Evolutionary conservation across 805 yeast species (phyloP), one percentile per base, ranked within the genome.

Genomic region (Zygosaccharomyces pseudorouxii): DNA sequence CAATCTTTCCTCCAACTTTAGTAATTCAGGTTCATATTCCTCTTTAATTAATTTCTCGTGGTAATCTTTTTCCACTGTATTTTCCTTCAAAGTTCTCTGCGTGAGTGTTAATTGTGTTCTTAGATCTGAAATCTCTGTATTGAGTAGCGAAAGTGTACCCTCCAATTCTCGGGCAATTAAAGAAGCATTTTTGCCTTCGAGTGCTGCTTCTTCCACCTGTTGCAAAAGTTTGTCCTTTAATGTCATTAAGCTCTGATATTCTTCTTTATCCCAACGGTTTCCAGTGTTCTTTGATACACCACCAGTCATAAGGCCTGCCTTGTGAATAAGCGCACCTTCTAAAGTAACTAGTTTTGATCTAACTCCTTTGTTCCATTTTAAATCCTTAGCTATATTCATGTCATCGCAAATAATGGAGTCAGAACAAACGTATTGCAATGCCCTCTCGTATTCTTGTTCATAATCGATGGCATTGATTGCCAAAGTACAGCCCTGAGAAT

Each of bases 231-330:
- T 78, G 20, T 72, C 77, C 46, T 71, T 67, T 45, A 82, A 58
- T 8, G 75, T 72, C 48, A 70, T 75, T 54, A 89, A 71, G 19
- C 73, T 70, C 45, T 75, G 77, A 55, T 78, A 76, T 56, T 83
- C 86, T 38, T 78, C 76, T 59, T 84, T 88, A 63, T 82, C 89
- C 95, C 95, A 88, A 53, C 78, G 75, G 48, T 74, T 72, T 25
- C 64, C 61, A 18, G 56, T 61, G 35, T 72, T 72, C n/a, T 73
- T 72, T 5, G 80, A 73, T 25, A 74, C 70, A 55, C 97, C 97
- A 64, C 97, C 97, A 7, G 97, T 85, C 95, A 93, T 88, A 31
- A 89, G 73, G 5, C 96, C 96, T 4, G 92, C 82, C 58, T 80
- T 81, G 61, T 88, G 89, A 41, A 93, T 86, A 27, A 89, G 72